phyloP scores from a whole-genome alignment of 495 filamentous ascomycete genomes.

The Penicillium longicatenatum region DNA sequence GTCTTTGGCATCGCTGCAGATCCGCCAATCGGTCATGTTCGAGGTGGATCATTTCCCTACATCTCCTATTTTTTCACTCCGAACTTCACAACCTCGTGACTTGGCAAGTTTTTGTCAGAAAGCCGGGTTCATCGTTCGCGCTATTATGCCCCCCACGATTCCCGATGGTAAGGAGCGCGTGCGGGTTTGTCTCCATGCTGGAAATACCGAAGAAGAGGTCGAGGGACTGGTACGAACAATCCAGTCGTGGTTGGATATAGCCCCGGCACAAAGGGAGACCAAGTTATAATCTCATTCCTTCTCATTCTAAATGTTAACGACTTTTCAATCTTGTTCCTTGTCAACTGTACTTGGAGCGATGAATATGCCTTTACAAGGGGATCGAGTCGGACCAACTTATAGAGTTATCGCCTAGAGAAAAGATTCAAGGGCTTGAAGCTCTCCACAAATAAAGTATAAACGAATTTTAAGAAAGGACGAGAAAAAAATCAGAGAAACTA shows the following conservation, averaged over 20 bases:
- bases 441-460: too few relatives aligned
- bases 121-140: conserved; percentile 38
- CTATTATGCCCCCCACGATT: conserved; percentile 53
- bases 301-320: too few relatives aligned
- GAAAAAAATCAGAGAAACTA: background rate
- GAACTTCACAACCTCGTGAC: conserved; percentile 37
- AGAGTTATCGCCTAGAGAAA: too few relatives aligned
- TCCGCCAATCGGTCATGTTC: conserved; percentile 32
- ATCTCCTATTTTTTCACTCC: conserved; percentile 48
- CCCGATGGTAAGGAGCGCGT: conserved; percentile 50
- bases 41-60: conserved; percentile 43
- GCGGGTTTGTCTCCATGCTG: conserved; percentile 52
- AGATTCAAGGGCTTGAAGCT: too few relatives aligned
- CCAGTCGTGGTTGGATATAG: conserved; percentile 40
- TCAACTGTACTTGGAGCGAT: too few relatives aligned
- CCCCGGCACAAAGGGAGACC: conserved; percentile 11
- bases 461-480: background rate
- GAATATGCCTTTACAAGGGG: too few relatives aligned
- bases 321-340: too few relatives aligned
- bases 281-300: conserved; percentile 25
- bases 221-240: conserved; percentile 44
- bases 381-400: too few relatives aligned
- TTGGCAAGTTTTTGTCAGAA: conserved; percentile 37
- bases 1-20: conserved; percentile 31
- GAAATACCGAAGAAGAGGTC: conserved; percentile 50